Base-by-base conservation (phyloP, 2,329 filamentous ascomycete genomes). In the Neonectria coccinea region DNA sequence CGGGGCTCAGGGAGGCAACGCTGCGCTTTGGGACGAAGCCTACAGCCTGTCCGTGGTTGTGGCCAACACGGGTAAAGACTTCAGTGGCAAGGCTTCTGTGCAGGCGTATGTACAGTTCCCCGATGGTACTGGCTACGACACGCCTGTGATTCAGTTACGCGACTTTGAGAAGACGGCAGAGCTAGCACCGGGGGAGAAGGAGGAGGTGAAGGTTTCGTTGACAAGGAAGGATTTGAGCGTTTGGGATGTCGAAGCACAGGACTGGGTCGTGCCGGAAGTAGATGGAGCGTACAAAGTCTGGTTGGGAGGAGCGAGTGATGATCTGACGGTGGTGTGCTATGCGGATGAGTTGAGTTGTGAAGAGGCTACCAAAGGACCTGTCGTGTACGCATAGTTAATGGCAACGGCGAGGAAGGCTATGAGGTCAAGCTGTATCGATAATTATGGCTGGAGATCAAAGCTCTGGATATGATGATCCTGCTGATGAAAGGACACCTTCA, bases 161-260 rank as follows among this genome's bases (percentile, higher is more conserved):
- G 91, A 91, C 31, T 94, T 94, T 73, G 89, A 91, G 67, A 93
- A 94, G 81, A 80, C 92, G 2, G 59, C 65, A 12, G 76, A 80
- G 27, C 77, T 93, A 16, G 79, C 83, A 4, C 81, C 84, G 0
- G 88, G 87, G 0, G 81, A 88, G 73, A 84, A 77, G 4, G 77
- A 78, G 61, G 83, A 78, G 0, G 84, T 93, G 0, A 81, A 83
- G 20, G 82, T 93, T 70, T 79, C 81, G 1, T 70, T 93, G 60
- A 91, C 85, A 7, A 84, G 91, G 61, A 87, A 90, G 71, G 91
- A 93, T 74, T 61, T 93, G 59, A 92, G 91, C 68, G 90, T 92
- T 50, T 93, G 91, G 91, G 90, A 91, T 74, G 85, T 88, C 0
- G 77, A 80, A 6, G 75, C 80, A 44, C 90, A 92, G 79, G 92